Conservation (phyloP, 208 protist genomes). For the Histomonas meleagridis region DNA sequence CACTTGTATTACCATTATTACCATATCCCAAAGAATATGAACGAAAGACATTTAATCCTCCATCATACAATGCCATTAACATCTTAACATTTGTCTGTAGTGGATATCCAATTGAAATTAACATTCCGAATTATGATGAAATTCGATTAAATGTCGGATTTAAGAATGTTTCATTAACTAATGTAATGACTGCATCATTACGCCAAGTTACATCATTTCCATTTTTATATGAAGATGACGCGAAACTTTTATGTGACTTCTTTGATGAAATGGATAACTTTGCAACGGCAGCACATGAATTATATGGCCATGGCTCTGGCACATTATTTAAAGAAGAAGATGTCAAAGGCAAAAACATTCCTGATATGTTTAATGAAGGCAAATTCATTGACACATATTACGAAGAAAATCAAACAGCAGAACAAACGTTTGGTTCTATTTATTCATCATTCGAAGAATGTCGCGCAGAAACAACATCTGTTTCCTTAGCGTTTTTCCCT, state of each 20-base stretch:
- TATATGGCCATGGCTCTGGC: conserved; percentile 49
- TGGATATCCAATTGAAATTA: conserved; percentile 44
- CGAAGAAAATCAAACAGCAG: conserved; percentile 40
- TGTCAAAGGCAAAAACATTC: neutral
- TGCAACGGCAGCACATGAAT: conserved; percentile 46
- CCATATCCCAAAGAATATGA: conserved; percentile 39
- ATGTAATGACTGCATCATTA: conserved; percentile 36
- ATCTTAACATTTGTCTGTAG: conserved; percentile 44
- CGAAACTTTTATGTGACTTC: neutral
- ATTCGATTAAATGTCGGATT: conserved; percentile 44
- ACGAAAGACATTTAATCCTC: conserved; percentile 41
- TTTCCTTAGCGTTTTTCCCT: conserved; percentile 12
- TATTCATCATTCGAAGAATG: conserved; percentile 44
- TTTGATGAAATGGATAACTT: conserved; percentile 6
- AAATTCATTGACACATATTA: conserved; percentile 38
- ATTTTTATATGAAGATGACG: neutral
- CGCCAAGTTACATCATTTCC: neutral
- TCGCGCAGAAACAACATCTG: conserved; percentile 41
- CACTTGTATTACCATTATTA: neutral
- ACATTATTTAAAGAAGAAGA: conserved; percentile 32
- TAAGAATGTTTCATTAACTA: conserved; percentile 48
- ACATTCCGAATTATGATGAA: conserved; percentile 51
- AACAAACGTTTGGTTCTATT: conserved; percentile 35
- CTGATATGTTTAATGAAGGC: neutral
- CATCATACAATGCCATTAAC: conserved; percentile 45